Conservation (phyloP, 2,329 filamentous ascomycete genomes). For the Pseudogymnoascus sp. region DNA sequence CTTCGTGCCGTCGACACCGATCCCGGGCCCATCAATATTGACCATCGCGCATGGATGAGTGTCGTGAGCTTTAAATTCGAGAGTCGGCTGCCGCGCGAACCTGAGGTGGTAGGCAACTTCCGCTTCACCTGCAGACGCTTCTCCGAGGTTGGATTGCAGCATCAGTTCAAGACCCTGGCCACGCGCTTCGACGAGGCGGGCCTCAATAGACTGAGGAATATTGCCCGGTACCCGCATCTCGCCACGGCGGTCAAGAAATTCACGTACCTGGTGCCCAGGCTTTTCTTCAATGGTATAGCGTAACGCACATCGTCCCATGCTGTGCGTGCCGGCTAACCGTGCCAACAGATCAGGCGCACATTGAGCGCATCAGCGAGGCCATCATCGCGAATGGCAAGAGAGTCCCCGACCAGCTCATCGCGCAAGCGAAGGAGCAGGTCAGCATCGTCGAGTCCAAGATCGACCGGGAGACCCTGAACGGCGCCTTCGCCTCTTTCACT, state of each 20-base stretch:
- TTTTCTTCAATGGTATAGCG: slow-evolving; percentile 40
- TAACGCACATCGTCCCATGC: neutral
- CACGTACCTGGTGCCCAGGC: slow-evolving; percentile 51
- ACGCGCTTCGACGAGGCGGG: slow-evolving; percentile 40
- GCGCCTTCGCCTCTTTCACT: slow-evolving; percentile 38
- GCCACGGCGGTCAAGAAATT: slow-evolving; percentile 48
- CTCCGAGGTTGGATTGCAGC: slow-evolving; percentile 39
- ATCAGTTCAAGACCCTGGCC: slow-evolving; percentile 42
- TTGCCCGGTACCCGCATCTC: slow-evolving; percentile 40
- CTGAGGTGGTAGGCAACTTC: slow-evolving; percentile 25
- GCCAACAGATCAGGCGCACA: slow-evolving; percentile 6
- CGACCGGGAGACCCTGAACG: slow-evolving; percentile 17
- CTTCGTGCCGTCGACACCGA: slow-evolving; percentile 5
- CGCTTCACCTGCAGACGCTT: slow-evolving; percentile 41
- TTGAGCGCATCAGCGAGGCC: slow-evolving; percentile 7
- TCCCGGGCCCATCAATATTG: slow-evolving; percentile 1
- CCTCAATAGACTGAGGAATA: slow-evolving; percentile 38
- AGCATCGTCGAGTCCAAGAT: slow-evolving; percentile 16
- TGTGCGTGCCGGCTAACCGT: slow-evolving; percentile 1
- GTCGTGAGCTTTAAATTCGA: slow-evolving; percentile 5
- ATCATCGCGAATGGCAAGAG: neutral
- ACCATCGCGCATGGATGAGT: slow-evolving; percentile 5
- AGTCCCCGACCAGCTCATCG: slow-evolving; percentile 10
- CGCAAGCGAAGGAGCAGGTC: slow-evolving; percentile 19
- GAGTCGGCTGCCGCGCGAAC: slow-evolving; percentile 1